Percentiles rank a stretch among this genome's conserved stretches.
Conservation (phyloP, 768 basidiomycete species). For the Lenzites betulinus region DNA sequence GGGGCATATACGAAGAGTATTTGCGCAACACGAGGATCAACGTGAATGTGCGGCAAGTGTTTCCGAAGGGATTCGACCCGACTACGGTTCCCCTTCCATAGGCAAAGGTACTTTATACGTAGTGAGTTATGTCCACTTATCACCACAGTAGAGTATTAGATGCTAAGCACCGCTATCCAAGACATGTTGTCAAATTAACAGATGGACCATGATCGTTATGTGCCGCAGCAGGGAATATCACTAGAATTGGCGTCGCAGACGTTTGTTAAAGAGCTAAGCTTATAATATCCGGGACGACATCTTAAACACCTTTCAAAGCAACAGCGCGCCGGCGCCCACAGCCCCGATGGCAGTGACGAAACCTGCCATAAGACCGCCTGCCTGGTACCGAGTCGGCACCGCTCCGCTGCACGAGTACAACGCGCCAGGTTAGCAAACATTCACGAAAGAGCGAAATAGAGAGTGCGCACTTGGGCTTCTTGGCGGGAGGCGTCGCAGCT, state of each 20-base stretch:
- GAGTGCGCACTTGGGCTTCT: background rate
- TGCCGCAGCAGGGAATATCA: too few relatives aligned
- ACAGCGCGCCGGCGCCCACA: background rate
- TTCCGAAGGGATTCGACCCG: slow-evolving; percentile 67
- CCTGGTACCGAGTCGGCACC: too few relatives aligned
- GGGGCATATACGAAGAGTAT: slow-evolving; percentile 66
- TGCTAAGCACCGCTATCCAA: too few relatives aligned
- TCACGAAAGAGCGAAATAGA: background rate
- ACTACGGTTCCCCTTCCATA: background rate
- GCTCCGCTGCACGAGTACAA: too few relatives aligned
- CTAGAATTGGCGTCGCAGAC: too few relatives aligned
- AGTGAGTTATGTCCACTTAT: too few relatives aligned
- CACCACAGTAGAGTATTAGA: too few relatives aligned
- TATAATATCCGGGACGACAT: too few relatives aligned
- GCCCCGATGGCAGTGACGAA: background rate
- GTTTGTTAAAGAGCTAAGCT: too few relatives aligned
- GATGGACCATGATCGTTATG: too few relatives aligned
- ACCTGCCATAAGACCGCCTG: background rate
- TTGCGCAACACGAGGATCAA: slow-evolving; percentile 77
- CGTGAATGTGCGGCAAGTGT: slow-evolving; percentile 89
- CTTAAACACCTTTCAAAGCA: background rate
- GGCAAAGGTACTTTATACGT: too few relatives aligned
- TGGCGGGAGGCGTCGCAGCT: background rate
- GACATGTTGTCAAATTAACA: too few relatives aligned
- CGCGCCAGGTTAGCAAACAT: background rate